Base-by-base conservation (phyloP, 805 yeast genomes). In the Lipomyces orientalis region DNA sequence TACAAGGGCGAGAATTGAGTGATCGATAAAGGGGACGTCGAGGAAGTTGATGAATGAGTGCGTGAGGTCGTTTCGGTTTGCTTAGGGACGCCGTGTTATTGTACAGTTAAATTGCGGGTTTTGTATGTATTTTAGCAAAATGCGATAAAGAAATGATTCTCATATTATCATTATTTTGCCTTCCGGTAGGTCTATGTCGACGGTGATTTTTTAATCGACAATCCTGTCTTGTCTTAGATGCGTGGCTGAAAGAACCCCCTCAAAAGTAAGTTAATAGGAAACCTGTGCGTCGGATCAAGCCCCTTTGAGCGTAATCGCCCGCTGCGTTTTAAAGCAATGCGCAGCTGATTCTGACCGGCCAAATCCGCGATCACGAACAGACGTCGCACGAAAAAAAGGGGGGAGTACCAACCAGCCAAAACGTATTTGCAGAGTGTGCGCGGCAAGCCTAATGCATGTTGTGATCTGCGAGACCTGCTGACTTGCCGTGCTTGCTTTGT, bases 41-140 rank as follows among this genome's bases (percentile, higher is more conserved):
- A 43, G 49, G 49, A 43, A 43, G 49, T 43, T 43, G 49, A 43
- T 43, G 49, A 43, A 22, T 43, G 49, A 43, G 49, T 43, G 16
- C 49, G 49, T 43, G 49, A 43, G 49, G 49, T 43, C 49, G 49
- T 43, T 43, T 43, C 49, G 49, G 49, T 43, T 43, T 43, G 49
- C 49, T 43, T 43, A 43, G 49, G n/a, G 49, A 16, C 16, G 49
- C 16, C 49, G 49, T 43, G 49, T 43, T 43, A 43, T 43, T 43
- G 49, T 43, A 43, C 49, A 43, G 49, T 43, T 43, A n/a, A 43
- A 16, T 43, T 43, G 49, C 49, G 49, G 49, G 49, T 43, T 43
- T 43, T 43, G 49, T 43, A 43, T 43, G 49, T 43, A 43, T 43
- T 43, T 43, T 43, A 43, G 49, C 49, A 43, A 43, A 43, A 43